Conservation (phyloP, 1,139 yeast genomes). For the Arxiozyma telluris region DNA sequence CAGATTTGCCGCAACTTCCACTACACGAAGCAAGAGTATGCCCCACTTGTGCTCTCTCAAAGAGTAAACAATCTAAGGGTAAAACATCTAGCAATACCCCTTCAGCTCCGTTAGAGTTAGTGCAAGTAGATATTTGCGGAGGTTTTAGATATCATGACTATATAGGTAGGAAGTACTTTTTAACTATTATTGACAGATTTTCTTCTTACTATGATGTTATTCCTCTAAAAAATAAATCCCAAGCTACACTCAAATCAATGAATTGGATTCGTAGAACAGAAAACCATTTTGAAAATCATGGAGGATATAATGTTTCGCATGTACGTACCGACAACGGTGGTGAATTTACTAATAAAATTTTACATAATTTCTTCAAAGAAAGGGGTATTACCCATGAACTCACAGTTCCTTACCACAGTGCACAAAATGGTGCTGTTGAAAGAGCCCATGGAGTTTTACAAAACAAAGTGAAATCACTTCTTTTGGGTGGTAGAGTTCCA, state of each 20-base stretch:
- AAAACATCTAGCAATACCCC: neutral
- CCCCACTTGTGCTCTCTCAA: too few relatives aligned
- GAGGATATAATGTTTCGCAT: constrained; percentile 5
- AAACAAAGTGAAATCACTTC: neutral
- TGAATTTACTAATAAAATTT: constrained; percentile 6
- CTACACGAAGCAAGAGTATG: too few relatives aligned
- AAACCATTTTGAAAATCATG: constrained; percentile 5
- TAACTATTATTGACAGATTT: constrained; percentile 8
- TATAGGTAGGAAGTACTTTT: constrained; percentile 2
- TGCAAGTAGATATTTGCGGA: constrained; percentile 8
- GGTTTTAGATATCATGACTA: constrained; percentile 4
- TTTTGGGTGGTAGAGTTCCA: too few relatives aligned
- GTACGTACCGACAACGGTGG: constrained; percentile 11
- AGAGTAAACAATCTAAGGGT: too few relatives aligned
- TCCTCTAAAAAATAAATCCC: constrained; percentile 4
- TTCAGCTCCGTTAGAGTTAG: constrained; percentile 3
- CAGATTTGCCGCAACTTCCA: too few relatives aligned
- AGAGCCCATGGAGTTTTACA: constrained; percentile 8
- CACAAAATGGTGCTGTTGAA: constrained; percentile 11
- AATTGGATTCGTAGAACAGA: constrained; percentile 7
- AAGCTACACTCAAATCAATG: constrained; percentile 1
- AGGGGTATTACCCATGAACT: constrained; percentile 10
- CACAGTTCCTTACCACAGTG: constrained; percentile 9
- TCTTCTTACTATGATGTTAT: constrained; percentile 5
- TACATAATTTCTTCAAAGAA: constrained; percentile 1